Conservation (phyloP, 768 basidiomycete species). For the Rhodotorula sphaerocarpa region DNA sequence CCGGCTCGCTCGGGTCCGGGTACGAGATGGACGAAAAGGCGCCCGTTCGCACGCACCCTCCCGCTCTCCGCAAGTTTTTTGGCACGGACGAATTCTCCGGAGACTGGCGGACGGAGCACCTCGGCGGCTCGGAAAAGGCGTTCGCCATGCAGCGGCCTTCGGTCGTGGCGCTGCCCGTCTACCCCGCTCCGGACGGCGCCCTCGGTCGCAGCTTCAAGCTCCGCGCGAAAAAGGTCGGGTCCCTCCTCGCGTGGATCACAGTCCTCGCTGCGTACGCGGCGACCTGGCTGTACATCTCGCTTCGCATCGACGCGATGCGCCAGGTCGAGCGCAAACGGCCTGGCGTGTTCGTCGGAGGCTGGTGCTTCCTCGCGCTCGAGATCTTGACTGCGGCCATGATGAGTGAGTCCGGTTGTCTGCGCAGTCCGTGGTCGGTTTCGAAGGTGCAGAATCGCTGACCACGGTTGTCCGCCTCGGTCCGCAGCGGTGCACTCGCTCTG, state of each 20-base stretch:
- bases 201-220: not conserved
- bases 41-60: constrained; percentile 1
- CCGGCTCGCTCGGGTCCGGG: not conserved
- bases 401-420: constrained; percentile 8
- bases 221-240: constrained; percentile 7
- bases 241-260: not conserved
- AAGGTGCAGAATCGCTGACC: no score
- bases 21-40: constrained; percentile 21
- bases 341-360: constrained; percentile 26
- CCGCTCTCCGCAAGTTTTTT: constrained; percentile 5
- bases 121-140: constrained; percentile 14
- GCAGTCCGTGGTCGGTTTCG: no score
- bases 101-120: constrained; percentile 29
- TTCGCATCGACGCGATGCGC: constrained; percentile 8
- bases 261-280: constrained; percentile 3
- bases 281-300: constrained; percentile 16
- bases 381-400: constrained; percentile 16
- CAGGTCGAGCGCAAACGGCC: constrained; percentile 27
- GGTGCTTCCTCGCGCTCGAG: constrained; percentile 29
- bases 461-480: not conserved
- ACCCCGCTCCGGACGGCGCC: constrained; percentile 18
- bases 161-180: constrained; percentile 34
- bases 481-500: constrained; percentile 23
- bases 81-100: not conserved
- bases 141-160: constrained; percentile 18